Evolutionary conservation across 2,329 filamentous ascomycete species (phyloP), one percentile per base, ranked within the genome.

Genomic region (Penicillium sp.): DNA sequence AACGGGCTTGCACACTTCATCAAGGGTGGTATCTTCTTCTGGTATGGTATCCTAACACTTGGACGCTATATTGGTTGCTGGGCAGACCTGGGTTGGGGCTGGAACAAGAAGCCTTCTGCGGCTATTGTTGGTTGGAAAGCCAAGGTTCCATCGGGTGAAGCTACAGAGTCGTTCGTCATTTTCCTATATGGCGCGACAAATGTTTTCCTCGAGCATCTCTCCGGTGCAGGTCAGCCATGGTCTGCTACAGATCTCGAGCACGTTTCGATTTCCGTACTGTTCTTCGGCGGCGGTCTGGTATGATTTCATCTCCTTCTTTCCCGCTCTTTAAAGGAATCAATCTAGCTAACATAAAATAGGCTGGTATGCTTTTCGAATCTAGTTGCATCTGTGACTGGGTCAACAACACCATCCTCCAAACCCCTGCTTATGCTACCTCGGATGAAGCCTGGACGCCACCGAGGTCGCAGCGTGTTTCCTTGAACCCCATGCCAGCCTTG

Each of bases 1-100:
- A 93, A 87, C 65, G 91, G 93, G 2, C 81, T 97, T 42, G 93
- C 93, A 8, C 93, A 97, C 71, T 96, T 91, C 79, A 87, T 97
- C 73, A 97, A 97, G 73, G 93, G 93, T 45, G 90, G 90, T 4
- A 89, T 97, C 54, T 97, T 97, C 80, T 91, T 97, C 78, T 94
- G 91, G 87, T 90, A 96, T 62, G 93, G 93, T 9, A 77, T 96
- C 21, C 78, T 97, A 59, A 96, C 91, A 0, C 81, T 97, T 4
- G 92, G 91, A 31, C 88, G 93, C 55, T 97, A 91, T 89, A 86
- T 92, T 70, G 93, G 93, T 27, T 90, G 89, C 72, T 97, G 96
- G 72, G 87, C 89, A 57, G 90, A 96, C 59, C 83, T 93, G 56
- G 93, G 93, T 64, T 97, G 93, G 93, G 91, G 92, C 0, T 97